phyloP scores from a whole-genome alignment of 83 land plant genomes.

The Picea abies region DNA sequence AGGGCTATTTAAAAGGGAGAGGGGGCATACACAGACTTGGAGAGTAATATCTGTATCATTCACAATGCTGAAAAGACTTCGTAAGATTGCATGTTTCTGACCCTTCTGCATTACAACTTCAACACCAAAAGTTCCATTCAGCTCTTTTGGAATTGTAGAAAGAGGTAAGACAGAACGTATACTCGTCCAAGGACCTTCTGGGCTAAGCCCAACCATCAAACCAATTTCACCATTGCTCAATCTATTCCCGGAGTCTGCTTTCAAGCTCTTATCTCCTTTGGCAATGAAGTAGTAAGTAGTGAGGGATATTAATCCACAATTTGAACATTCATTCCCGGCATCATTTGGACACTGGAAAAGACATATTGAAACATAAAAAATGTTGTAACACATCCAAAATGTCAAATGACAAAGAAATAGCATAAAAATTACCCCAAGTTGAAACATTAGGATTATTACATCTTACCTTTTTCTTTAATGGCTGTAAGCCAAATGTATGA shows the following conservation, averaged over 20 bases:
- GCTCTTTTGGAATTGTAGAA: slow-evolving; percentile 65
- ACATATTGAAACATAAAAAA: not conserved
- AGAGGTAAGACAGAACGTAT: slow-evolving; percentile 68
- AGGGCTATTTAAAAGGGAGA: slow-evolving; percentile 33
- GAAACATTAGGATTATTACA: not conserved
- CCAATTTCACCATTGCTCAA: slow-evolving; percentile 57
- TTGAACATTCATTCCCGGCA: slow-evolving; percentile 15
- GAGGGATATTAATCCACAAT: slow-evolving; percentile 33
- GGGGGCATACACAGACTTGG: slow-evolving; percentile 68
- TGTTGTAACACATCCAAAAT: not conserved
- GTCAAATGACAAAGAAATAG: not conserved
- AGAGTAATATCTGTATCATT: slow-evolving; percentile 80
- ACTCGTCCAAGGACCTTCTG: slow-evolving; percentile 82
- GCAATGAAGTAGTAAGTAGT: slow-evolving; percentile 32
- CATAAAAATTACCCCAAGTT: too few species aligned
- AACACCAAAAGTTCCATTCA: slow-evolving; percentile 60
- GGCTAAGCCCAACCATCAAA: slow-evolving; percentile 63
- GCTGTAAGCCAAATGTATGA: not conserved
- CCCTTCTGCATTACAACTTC: slow-evolving; percentile 83
- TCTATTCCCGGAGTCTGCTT: not conserved
- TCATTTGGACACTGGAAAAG: slow-evolving; percentile 5
- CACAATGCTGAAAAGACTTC: slow-evolving; percentile 76
- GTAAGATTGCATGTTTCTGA: slow-evolving; percentile 76
- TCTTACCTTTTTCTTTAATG: slow-evolving; percentile 16
- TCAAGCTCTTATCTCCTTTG: slow-evolving; percentile 10